Evolutionary conservation across 2,329 filamentous ascomycete genomes (phyloP).

Genomic region (Oidium heveae): DNA sequence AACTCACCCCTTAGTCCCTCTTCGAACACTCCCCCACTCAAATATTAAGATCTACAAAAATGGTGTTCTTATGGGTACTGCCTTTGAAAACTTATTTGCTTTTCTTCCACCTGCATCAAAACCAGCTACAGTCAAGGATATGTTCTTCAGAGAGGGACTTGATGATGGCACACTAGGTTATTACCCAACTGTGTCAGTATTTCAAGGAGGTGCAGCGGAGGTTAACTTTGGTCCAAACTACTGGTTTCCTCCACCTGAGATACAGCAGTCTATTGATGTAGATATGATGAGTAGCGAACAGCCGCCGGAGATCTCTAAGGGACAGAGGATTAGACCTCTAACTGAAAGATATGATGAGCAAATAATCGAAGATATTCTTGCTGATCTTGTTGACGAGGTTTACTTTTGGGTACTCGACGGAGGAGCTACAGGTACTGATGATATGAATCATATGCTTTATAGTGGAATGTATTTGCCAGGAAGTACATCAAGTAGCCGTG

Average conservation of each 20-base stretch:
- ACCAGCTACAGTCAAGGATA: slow-evolving; percentile 26
- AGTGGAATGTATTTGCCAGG: neutral
- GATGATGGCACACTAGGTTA: slow-evolving; percentile 93
- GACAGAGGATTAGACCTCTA: slow-evolving; percentile 27
- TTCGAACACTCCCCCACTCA: slow-evolving; percentile 69
- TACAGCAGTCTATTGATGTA: slow-evolving; percentile 19
- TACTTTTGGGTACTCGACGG: slow-evolving; percentile 55
- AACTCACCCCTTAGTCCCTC: slow-evolving; percentile 45
- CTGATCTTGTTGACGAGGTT: slow-evolving; percentile 83
- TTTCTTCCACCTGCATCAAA: slow-evolving; percentile 80
- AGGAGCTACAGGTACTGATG: slow-evolving; percentile 2
- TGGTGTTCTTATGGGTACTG: slow-evolving; percentile 58
- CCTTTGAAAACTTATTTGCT: slow-evolving; percentile 67
- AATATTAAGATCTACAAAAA: slow-evolving; percentile 86
- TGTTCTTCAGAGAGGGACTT: slow-evolving; percentile 60
- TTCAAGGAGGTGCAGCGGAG: slow-evolving; percentile 72
- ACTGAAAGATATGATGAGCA: slow-evolving; percentile 72
- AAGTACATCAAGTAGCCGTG: neutral
- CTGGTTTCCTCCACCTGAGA: slow-evolving; percentile 53
- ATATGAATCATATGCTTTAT: neutral
- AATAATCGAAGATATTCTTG: slow-evolving; percentile 80
- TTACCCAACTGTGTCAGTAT: slow-evolving; percentile 80
- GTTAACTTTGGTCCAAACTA: slow-evolving; percentile 88
- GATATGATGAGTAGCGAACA: slow-evolving; percentile 21
- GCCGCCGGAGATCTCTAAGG: slow-evolving; percentile 8